Conservation (phyloP, 257 asterid species). For the Osmanthus fragrans region DNA sequence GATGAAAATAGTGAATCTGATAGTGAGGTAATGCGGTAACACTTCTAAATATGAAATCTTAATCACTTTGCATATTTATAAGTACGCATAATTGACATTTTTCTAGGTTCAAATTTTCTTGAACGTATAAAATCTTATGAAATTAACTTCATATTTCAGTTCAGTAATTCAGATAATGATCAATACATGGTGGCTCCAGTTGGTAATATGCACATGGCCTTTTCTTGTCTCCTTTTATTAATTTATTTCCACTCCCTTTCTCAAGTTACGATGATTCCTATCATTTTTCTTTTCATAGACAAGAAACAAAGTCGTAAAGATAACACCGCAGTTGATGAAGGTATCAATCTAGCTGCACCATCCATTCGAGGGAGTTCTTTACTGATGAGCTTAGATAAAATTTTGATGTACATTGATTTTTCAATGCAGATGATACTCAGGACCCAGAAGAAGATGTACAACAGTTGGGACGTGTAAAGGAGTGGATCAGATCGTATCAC, state of each 20-base stretch:
- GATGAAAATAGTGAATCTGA: constrained; percentile 62
- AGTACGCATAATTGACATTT: neutral
- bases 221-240: constrained; percentile 1
- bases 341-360: constrained; percentile 30
- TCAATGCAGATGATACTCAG: constrained; percentile 70
- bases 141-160: constrained; percentile 44
- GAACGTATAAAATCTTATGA: constrained; percentile 16
- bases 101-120: too few relatives aligned
- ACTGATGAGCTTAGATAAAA: constrained; percentile 17
- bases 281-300: constrained; percentile 37
- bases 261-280: neutral
- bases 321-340: constrained; percentile 52
- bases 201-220: constrained; percentile 41
- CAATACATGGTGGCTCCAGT: constrained; percentile 67
- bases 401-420: constrained; percentile 24
- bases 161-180: constrained; percentile 73
- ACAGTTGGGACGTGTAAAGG: constrained; percentile 66
- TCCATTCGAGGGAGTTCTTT: constrained; percentile 17
- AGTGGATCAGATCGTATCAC: constrained; percentile 76
- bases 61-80: constrained; percentile 12
- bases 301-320: constrained; percentile 45
- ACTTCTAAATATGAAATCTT: too few relatives aligned
- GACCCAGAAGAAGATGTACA: constrained; percentile 81
- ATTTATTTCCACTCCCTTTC: neutral
- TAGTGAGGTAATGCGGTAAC: constrained; percentile 60